Percentiles rank a stretch among this genome's conserved stretches.
phyloP scores from a whole-genome alignment of 108 stramenopile genomes.

The Stephanodiscus minutulus region DNA sequence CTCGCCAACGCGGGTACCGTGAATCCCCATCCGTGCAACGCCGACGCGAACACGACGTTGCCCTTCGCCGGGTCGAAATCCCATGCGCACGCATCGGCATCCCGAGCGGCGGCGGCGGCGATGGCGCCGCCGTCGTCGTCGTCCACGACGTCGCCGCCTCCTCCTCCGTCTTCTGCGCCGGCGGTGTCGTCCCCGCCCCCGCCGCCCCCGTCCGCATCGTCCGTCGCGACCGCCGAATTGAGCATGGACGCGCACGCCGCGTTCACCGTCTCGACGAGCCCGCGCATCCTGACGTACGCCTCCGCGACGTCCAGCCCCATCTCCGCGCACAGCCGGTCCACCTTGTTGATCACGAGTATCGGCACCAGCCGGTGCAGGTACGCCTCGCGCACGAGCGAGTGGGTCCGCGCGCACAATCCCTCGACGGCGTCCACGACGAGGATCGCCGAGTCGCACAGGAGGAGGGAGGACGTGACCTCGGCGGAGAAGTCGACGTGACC shows the following conservation, averaged over 20 bases:
- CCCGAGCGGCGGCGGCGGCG: constrained; percentile 21
- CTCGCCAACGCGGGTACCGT: constrained; percentile 74
- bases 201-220: constrained; percentile 36
- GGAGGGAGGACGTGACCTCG: constrained; percentile 93
- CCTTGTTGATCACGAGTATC: constrained; percentile 92
- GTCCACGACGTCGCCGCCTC: background rate
- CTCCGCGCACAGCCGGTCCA: constrained; percentile 87
- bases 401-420: constrained; percentile 94
- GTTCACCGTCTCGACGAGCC: constrained; percentile 93
- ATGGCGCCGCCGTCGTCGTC: background rate
- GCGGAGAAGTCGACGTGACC: constrained; percentile 98
- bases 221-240: constrained; percentile 43
- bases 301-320: constrained; percentile 80
- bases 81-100: constrained; percentile 71
- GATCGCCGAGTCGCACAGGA: constrained; percentile 92
- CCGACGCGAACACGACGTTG: constrained; percentile 95
- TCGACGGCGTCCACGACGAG: constrained; percentile 97
- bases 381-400: constrained; percentile 94
- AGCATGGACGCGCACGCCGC: constrained; percentile 84
- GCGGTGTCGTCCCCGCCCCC: constrained; percentile 3
- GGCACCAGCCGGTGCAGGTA: constrained; percentile 86
- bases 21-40: constrained; percentile 97
- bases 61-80: constrained; percentile 92
- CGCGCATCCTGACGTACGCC: constrained; percentile 89
- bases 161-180: background rate